Base-by-base conservation (phyloP, 371 early-diverging fungal species). In the Cokeromyces recurvatus region DNA sequence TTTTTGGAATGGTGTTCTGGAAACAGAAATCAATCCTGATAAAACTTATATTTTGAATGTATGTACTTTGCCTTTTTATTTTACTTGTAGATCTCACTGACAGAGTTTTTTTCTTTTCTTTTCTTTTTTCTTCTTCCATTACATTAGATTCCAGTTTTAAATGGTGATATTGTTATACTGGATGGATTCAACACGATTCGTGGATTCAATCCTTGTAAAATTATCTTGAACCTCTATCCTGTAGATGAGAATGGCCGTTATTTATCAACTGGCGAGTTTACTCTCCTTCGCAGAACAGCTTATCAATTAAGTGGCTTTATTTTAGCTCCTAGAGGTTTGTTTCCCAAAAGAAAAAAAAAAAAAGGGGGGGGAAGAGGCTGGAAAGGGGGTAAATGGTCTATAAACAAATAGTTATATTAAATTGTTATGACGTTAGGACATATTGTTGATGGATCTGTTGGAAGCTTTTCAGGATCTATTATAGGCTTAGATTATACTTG, bases 381-480 rank as follows among this genome's bases (percentile, higher is more conserved):
- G n/a, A n/a, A n/a, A n/a, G n/a, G n/a, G n/a, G n/a, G n/a, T n/a
- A n/a, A n/a, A n/a, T n/a, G n/a, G n/a, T n/a, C n/a, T n/a, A n/a
- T n/a, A n/a, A n/a, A n/a, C n/a, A n/a, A n/a, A n/a, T n/a, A n/a
- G n/a, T n/a, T n/a, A n/a, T n/a, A n/a, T n/a, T n/a, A n/a, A n/a
- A n/a, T n/a, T n/a, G n/a, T n/a, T n/a, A n/a, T n/a, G n/a, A n/a
- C n/a, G 16, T 19, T 31, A 48, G 48, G 20, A 12, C 19, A 49
- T 32, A 52, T 55, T 16, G n/a, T 42, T 9, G 64, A 64, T 25
- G 51, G 48, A 15, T 15, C 20, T 10, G 42, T 45, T n/a, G 64
- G 64, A 8, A 46, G 25, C 12, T 64, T 64, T 46, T 59, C 64
- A 15, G 64, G 64, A 20, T 44, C 31, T 1, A 3, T 59, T 0